These are phyloP conservation scores for Crithidia brevicula DNA, from an alignment of 208 protist genomes.

Conservation along the genomic window DNA sequence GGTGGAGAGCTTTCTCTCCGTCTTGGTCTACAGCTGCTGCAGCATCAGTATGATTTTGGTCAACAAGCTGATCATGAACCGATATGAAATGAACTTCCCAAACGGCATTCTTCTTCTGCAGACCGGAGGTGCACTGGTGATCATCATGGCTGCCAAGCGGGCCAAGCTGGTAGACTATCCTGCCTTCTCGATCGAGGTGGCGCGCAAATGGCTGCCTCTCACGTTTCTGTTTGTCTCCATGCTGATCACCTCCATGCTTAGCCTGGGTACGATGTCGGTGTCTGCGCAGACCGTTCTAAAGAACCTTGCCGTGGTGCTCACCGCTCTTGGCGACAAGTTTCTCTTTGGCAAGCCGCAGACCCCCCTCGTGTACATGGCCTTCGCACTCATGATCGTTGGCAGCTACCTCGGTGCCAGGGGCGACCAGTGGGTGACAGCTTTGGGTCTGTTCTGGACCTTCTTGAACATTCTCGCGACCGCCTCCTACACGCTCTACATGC, in stretches of 20 bases:
- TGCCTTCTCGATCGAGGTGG: constrained; percentile 51
- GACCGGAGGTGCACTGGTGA: constrained; percentile 60
- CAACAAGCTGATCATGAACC: constrained; percentile 86
- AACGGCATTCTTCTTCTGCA: constrained; percentile 78
- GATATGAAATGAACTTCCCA: constrained; percentile 68
- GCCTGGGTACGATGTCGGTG: constrained; percentile 85
- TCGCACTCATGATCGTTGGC: constrained; percentile 66
- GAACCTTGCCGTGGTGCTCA: constrained; percentile 80
- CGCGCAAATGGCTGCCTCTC: constrained; percentile 70
- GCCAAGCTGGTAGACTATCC: constrained; percentile 58
- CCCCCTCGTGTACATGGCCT: constrained; percentile 46
- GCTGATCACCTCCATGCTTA: constrained; percentile 87
- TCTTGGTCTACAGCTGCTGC: constrained; percentile 71
- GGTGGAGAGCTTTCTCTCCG: constrained; percentile 36
- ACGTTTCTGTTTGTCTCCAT: constrained; percentile 84
- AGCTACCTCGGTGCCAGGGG: constrained; percentile 63
- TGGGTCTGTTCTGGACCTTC: constrained; percentile 84
- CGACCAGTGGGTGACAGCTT: constrained; percentile 78
- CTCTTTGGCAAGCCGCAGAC: constrained; percentile 71
- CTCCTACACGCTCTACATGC: constrained; percentile 90
- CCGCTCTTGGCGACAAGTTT: constrained; percentile 75
- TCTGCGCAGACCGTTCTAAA: constrained; percentile 87
- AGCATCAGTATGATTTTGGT: constrained; percentile 89
- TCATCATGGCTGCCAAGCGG: constrained; percentile 58
- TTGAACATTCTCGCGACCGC: constrained; percentile 77